phyloP scores from a whole-genome alignment of 192 early-diverging fungal species.

The Coemansia sp. region DNA sequence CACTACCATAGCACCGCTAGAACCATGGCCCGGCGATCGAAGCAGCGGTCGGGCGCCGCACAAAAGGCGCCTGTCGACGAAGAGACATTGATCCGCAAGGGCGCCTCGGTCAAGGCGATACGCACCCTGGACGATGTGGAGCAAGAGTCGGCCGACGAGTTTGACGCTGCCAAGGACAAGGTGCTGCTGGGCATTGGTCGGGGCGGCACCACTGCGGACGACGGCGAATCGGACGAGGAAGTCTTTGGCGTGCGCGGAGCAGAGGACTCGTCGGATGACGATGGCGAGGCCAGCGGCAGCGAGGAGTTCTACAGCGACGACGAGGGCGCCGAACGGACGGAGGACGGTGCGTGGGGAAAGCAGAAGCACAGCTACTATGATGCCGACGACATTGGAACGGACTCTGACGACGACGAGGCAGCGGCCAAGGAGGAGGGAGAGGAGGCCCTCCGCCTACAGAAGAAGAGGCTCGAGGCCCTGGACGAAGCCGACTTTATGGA shows the following conservation, averaged over 20 bases:
- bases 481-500: conserved; percentile 86
- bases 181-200: conserved; percentile 46
- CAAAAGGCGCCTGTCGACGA: conserved; percentile 14
- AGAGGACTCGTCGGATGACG: conserved; percentile 11
- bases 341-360: conserved; percentile 75
- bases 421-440: conserved; percentile 75
- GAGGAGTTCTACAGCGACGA: conserved; percentile 38
- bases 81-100: conserved; percentile 19
- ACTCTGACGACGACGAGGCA: conserved; percentile 62
- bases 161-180: conserved; percentile 54
- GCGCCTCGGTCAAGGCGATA: conserved; percentile 56
- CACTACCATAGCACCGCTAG: background rate
- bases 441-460: conserved; percentile 82
- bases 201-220: conserved; percentile 40
- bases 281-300: conserved; percentile 19
- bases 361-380: conserved; percentile 75
- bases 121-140: conserved; percentile 68
- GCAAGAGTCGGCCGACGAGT: conserved; percentile 71
- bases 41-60: conserved; percentile 13
- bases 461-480: conserved; percentile 67
- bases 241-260: conserved; percentile 63
- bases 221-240: conserved; percentile 63
- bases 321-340: conserved; percentile 6
- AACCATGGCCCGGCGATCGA: conserved; percentile 30
- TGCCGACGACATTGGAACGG: conserved; percentile 70